These are phyloP conservation scores for Nemania sp. DNA, from an alignment of 2,329 filamentous ascomycete genomes.

Conservation along the genomic window DNA sequence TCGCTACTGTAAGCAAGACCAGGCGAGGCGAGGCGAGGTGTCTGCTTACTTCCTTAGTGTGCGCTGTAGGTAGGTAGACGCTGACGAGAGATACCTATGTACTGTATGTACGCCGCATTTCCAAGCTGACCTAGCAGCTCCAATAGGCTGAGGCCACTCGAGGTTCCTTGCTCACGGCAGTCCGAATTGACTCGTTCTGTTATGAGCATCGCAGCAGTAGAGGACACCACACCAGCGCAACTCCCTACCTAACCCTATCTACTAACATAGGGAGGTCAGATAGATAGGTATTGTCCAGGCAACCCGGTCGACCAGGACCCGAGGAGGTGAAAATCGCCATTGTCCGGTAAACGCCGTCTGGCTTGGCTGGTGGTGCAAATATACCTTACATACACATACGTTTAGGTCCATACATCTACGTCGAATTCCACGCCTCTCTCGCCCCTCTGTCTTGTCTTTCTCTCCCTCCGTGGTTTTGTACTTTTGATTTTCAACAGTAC, in stretches of 20 bases:
- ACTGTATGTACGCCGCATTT: conserved; percentile 21
- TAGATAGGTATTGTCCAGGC: neutral
- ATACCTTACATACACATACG: no score
- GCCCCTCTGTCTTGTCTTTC: no score
- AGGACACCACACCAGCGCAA: neutral
- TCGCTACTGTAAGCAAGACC: neutral
- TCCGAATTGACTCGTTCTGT: conserved; percentile 27
- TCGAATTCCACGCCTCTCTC: neutral
- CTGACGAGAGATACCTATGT: neutral
- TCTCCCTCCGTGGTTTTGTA: neutral
- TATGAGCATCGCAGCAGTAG: neutral
- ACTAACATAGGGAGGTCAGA: no score
- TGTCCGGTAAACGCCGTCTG: neutral
- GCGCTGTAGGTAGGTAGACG: neutral
- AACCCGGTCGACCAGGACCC: neutral
- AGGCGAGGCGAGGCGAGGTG: neutral
- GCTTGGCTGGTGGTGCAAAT: neutral
- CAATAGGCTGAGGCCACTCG: conserved; percentile 25
- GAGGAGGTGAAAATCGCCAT: conserved; percentile 9
- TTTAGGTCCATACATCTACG: neutral
- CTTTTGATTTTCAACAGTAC: neutral
- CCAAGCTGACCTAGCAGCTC: conserved; percentile 19
- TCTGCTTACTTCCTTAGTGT: neutral
- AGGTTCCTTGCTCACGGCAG: neutral
- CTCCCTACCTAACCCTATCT: neutral